Evolutionary conservation across 441 rosid genomes (phyloP).

Genomic region (Manihot esculenta): DNA sequence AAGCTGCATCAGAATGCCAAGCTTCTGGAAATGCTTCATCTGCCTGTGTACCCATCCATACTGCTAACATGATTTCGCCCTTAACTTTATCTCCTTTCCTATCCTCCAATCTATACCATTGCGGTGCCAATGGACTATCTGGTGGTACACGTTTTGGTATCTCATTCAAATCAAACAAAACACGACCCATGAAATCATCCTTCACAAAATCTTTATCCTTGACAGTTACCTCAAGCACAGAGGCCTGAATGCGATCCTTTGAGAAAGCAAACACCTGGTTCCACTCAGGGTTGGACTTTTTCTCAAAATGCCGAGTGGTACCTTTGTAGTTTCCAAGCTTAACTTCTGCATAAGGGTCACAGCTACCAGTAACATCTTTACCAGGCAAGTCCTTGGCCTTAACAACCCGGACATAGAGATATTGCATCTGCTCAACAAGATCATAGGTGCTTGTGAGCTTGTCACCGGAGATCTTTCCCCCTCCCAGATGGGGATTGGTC

Average conservation of each 20-base stretch:
- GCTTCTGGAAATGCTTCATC: conserved; percentile 99
- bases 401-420: conserved; percentile 91
- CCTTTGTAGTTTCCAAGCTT: conserved; percentile 94
- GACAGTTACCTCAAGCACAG: conserved; percentile 73
- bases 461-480: conserved; percentile 76
- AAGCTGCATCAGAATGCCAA: conserved; percentile 98
- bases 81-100: conserved; percentile 63
- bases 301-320: conserved; percentile 82
- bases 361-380: conserved; percentile 79
- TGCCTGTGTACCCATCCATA: conserved; percentile 99
- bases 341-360: conserved; percentile 93
- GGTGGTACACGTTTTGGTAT: conserved; percentile 93
- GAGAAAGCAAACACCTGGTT: conserved; percentile 95
- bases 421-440: conserved; percentile 95
- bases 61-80: conserved; percentile 94
- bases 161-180: conserved; percentile 74
- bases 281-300: conserved; percentile 91
- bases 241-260: conserved; percentile 85
- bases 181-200: conserved; percentile 88
- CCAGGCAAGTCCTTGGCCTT: conserved; percentile 90
- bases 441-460: conserved; percentile 96
- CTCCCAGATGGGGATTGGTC: conserved; percentile 96
- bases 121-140: conserved; percentile 94
- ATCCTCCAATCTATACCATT: conserved; percentile 92
- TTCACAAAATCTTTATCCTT: conserved; percentile 85